Evolutionary conservation across 495 filamentous ascomycete genomes (phyloP).

Genomic region (Penicillium pulvis): DNA sequence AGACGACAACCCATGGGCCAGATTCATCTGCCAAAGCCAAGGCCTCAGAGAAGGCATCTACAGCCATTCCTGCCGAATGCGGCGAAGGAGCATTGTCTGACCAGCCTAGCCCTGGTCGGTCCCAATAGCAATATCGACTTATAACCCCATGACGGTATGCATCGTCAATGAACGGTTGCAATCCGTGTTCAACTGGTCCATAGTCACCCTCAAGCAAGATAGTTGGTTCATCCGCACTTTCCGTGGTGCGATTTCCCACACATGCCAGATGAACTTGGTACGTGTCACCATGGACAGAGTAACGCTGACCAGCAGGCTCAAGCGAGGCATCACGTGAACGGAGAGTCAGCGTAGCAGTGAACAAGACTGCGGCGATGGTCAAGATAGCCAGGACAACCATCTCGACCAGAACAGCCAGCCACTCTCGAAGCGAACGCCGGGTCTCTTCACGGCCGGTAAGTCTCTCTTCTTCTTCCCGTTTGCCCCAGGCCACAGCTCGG

Average conservation of each 20-base stretch:
- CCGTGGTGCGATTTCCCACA: constrained; percentile 61
- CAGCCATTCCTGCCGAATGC: constrained; percentile 85
- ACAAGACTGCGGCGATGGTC: constrained; percentile 64
- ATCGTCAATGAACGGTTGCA: constrained; percentile 69
- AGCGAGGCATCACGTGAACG: constrained; percentile 75
- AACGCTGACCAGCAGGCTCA: constrained; percentile 66
- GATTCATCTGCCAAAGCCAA: constrained; percentile 77
- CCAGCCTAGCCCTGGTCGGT: constrained; percentile 87
- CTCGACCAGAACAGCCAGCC: constrained; percentile 78
- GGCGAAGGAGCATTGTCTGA: constrained; percentile 94
- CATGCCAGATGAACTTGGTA: constrained; percentile 88
- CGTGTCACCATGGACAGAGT: constrained; percentile 76
- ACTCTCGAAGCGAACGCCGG: constrained; percentile 77
- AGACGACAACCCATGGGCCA: constrained; percentile 78
- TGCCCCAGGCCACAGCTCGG: constrained; percentile 85
- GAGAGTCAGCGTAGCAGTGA: constrained; percentile 77
- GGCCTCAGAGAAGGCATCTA: constrained; percentile 82
- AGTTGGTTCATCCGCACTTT: constrained; percentile 56
- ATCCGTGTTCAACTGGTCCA: constrained; percentile 67
- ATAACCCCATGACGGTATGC: constrained; percentile 75
- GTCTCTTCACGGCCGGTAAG: constrained; percentile 89
- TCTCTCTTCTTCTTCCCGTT: constrained; percentile 86
- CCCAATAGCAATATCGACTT: constrained; percentile 89
- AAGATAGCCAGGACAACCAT: constrained; percentile 68
- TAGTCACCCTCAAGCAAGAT: constrained; percentile 83